A percentile compares a stretch with the other conserved stretches of the same genome.
These are phyloP conservation scores for Neofusicoccum laricinum DNA, from an alignment of 2,329 filamentous ascomycete species.

Conservation along the genomic window DNA sequence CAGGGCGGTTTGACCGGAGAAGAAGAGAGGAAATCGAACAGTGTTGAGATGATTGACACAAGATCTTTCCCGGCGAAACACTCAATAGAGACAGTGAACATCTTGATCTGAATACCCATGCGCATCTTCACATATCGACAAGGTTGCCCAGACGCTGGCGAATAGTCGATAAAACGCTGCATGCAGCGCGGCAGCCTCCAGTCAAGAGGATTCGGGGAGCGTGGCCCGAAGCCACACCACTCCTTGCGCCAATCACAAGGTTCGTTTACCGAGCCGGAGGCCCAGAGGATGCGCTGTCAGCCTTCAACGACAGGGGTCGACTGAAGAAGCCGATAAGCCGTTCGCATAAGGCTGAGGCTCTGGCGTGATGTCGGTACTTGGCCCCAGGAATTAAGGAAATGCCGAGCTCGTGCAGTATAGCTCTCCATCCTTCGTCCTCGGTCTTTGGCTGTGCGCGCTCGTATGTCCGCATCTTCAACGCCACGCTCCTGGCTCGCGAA, in stretches of 20 bases:
- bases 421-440: not conserved
- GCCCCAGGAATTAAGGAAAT: not conserved
- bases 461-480: not conserved
- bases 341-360: not conserved
- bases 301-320: not conserved
- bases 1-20: not conserved
- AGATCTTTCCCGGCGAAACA: not conserved
- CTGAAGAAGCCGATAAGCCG: not conserved
- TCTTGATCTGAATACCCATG: not conserved
- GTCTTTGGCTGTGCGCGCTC: not conserved
- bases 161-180: not conserved
- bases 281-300: not conserved
- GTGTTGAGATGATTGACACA: not conserved
- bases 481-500: not conserved
- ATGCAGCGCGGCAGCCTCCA: not conserved
- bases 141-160: not conserved
- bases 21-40: not conserved
- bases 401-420: not conserved
- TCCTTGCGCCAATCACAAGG: not conserved
- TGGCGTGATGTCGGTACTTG: slow-evolving; percentile 1
- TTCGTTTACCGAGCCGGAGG: not conserved
- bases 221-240: not conserved
- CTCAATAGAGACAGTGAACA: not conserved
- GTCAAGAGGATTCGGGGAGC: not conserved
- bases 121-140: not conserved